phyloP scores from a whole-genome alignment of 352 stramenopile genomes.

The Globisporangium abappressorium region DNA sequence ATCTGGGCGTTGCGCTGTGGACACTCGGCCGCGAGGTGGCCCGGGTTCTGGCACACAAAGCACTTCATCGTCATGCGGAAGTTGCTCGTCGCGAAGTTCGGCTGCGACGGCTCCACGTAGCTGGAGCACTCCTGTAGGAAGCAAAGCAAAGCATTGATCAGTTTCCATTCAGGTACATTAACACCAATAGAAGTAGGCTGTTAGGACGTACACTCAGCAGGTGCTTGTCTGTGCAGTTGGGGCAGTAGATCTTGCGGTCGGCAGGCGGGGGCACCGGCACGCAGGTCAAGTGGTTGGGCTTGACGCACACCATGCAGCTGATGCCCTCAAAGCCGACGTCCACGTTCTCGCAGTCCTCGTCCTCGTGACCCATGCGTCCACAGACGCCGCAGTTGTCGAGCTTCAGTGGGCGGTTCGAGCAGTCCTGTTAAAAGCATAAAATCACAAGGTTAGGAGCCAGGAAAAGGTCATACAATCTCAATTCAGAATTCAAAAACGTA shows the following conservation, averaged over 20 bases:
- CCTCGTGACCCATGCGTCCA: slow-evolving; percentile 50
- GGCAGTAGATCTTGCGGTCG: slow-evolving; percentile 69
- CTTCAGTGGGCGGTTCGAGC: slow-evolving; percentile 43
- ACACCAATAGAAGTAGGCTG: neutral
- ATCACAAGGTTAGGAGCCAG: neutral
- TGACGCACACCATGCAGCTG: slow-evolving; percentile 76
- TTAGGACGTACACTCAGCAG: slow-evolving; percentile 26
- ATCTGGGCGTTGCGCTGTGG: slow-evolving; percentile 45
- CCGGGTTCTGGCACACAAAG: slow-evolving; percentile 64
- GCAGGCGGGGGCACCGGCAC: slow-evolving; percentile 59
- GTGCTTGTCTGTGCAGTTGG: slow-evolving; percentile 63
- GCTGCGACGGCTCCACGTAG: slow-evolving; percentile 43
- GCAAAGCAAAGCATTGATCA: slow-evolving; percentile 1
- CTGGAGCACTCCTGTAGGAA: slow-evolving; percentile 26
- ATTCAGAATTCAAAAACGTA: slow-evolving; percentile 18
- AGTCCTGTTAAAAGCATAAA: slow-evolving; percentile 33
- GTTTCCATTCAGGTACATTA: neutral
- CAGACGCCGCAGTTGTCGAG: slow-evolving; percentile 49
- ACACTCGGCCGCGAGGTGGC: slow-evolving; percentile 74
- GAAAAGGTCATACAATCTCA: neutral
- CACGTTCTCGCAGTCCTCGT: slow-evolving; percentile 38
- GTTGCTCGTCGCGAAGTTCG: slow-evolving; percentile 45
- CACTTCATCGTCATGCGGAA: slow-evolving; percentile 57
- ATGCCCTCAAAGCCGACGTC: slow-evolving; percentile 25
- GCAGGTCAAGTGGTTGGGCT: slow-evolving; percentile 65